These are phyloP conservation scores for Ampelocalamus luodianensis DNA, from an alignment of 176 grass and related monocot genomes.

Conservation along the genomic window DNA sequence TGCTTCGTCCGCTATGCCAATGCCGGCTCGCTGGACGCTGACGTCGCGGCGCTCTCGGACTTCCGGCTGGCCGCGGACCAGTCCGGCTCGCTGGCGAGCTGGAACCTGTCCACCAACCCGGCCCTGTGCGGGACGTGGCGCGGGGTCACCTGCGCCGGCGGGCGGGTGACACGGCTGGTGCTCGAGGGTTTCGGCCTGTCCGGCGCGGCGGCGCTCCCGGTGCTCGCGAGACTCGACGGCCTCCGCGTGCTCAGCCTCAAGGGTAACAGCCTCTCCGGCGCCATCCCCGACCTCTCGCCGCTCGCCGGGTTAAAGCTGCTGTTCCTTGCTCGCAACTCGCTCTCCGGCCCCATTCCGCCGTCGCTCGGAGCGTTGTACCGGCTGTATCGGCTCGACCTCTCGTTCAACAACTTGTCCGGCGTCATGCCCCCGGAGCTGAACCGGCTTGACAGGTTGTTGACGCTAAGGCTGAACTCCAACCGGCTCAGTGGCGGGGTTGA, in stretches of 20 bases:
- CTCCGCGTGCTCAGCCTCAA: slow-evolving; percentile 94
- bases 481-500: slow-evolving; percentile 57
- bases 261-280: slow-evolving; percentile 60
- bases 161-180: slow-evolving; percentile 80
- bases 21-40: slow-evolving; percentile 58
- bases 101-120: slow-evolving; percentile 58
- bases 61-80: slow-evolving; percentile 66
- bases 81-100: slow-evolving; percentile 50
- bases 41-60: slow-evolving; percentile 58
- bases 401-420: slow-evolving; percentile 74
- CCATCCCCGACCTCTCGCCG: slow-evolving; percentile 76
- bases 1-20: slow-evolving; percentile 16
- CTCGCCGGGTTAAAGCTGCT: slow-evolving; percentile 76
- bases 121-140: slow-evolving; percentile 75
- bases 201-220: slow-evolving; percentile 50
- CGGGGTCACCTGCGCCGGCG: slow-evolving; percentile 66
- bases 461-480: slow-evolving; percentile 82
- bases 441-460: slow-evolving; percentile 65
- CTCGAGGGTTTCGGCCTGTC: slow-evolving; percentile 69
- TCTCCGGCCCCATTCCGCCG: slow-evolving; percentile 64
- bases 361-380: slow-evolving; percentile 58
- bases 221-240: slow-evolving; percentile 57
- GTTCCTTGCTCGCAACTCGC: slow-evolving; percentile 71
- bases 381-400: slow-evolving; percentile 83
- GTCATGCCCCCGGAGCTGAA: slow-evolving; percentile 57